These are phyloP conservation scores for Amanita fuliginea DNA, from an alignment of 768 basidiomycete genomes.

Conservation along the genomic window DNA sequence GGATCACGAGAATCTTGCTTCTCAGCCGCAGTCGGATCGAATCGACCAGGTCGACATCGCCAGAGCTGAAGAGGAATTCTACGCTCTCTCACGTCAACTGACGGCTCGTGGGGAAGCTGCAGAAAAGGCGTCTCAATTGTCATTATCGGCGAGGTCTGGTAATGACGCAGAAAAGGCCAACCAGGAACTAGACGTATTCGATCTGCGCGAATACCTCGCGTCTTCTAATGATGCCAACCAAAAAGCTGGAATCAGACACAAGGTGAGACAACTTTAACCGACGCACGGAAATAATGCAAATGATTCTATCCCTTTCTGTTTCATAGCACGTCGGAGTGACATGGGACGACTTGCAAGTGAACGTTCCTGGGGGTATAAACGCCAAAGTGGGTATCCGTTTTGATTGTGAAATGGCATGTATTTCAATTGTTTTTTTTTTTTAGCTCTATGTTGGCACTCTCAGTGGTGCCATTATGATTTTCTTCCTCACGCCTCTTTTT, in stretches of 20 bases:
- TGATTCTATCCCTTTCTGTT: background rate
- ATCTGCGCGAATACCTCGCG: conserved; percentile 58
- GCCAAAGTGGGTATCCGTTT: conserved; percentile 36
- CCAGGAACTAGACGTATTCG: conserved; percentile 30
- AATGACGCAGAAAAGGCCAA: conserved; percentile 32
- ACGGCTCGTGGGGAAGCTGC: conserved; percentile 18
- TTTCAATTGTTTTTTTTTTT: background rate
- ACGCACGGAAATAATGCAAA: too few species aligned
- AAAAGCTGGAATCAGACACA: conserved; percentile 58
- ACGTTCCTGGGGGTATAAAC: conserved; percentile 42
- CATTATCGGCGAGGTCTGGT: conserved; percentile 17
- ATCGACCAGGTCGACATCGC: conserved; percentile 34
- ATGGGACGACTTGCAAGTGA: conserved; percentile 61
- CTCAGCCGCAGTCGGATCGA: conserved; percentile 3
- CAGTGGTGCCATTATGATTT: conserved; percentile 44
- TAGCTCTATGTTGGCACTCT: conserved; percentile 55
- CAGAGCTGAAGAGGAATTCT: conserved; percentile 41
- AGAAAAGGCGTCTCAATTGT: conserved; percentile 12
- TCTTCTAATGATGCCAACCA: conserved; percentile 59
- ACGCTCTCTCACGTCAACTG: conserved; percentile 39
- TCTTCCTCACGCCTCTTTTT: conserved; percentile 40
- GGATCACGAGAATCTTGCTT: conserved; percentile 21
- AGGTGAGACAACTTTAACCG: conserved; percentile 31
- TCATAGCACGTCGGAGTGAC: conserved; percentile 56
- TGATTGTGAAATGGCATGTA: background rate